Evolutionary conservation across 2,329 filamentous ascomycete species (phyloP).

Genomic region (Xylaria polymorpha): DNA sequence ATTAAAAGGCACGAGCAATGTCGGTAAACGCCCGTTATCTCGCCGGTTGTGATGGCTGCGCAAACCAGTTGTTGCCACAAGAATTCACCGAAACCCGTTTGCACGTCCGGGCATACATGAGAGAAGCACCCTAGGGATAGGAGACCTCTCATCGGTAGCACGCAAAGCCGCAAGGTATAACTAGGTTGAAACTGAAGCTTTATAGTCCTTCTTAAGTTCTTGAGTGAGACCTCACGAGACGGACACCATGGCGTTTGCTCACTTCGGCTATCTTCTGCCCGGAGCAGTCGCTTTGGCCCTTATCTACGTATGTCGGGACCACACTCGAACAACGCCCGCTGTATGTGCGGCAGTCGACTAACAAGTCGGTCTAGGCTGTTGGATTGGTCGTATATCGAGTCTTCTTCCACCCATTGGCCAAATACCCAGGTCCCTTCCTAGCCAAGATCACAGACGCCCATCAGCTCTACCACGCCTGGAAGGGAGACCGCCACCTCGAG

Average conservation of each 20-base stretch:
- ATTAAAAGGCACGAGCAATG: conserved; percentile 22
- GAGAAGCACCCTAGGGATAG: not conserved
- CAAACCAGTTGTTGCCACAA: not conserved
- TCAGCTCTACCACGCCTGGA: conserved; percentile 79
- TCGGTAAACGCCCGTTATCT: conserved; percentile 1
- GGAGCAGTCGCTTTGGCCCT: conserved; percentile 28
- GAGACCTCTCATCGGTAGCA: not conserved
- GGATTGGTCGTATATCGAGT: conserved; percentile 65
- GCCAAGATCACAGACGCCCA: conserved; percentile 73
- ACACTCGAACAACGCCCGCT: not conserved
- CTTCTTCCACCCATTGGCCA: conserved; percentile 72
- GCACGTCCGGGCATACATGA: conserved; percentile 4
- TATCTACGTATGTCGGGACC: conserved; percentile 35
- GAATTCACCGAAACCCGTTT: not conserved
- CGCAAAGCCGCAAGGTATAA: conserved; percentile 9
- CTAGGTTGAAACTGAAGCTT: not conserved
- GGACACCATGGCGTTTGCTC: conserved; percentile 22
- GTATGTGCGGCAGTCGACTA: conserved; percentile 1
- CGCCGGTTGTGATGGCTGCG: not conserved
- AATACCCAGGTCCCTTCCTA: conserved; percentile 72
- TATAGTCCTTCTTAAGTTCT: not conserved
- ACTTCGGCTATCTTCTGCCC: conserved; percentile 33
- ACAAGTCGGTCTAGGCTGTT: conserved; percentile 37
- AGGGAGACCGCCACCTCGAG: conserved; percentile 78
- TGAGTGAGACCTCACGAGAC: conserved; percentile 4